These are phyloP conservation scores for Canavalia gladiata DNA, from an alignment of 306 rosid genomes.

Conservation along the genomic window DNA sequence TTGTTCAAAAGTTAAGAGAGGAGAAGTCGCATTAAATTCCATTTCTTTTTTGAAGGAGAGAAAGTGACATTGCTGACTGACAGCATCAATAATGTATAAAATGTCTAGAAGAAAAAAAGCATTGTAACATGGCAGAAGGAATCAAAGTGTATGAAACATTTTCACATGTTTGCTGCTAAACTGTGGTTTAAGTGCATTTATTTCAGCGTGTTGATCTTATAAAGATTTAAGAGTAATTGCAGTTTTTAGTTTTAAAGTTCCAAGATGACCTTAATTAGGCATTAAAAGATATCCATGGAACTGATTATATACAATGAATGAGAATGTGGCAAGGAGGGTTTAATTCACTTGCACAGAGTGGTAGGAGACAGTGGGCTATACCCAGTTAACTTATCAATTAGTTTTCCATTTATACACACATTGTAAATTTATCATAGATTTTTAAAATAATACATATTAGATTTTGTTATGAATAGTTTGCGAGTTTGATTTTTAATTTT, in stretches of 20 bases:
- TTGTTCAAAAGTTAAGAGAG: slow-evolving; percentile 6
- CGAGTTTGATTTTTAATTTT: too few relatives aligned
- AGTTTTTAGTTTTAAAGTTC: background rate
- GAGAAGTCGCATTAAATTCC: background rate
- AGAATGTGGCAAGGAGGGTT: background rate
- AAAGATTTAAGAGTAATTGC: background rate
- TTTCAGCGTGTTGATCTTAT: background rate
- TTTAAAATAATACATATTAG: too few relatives aligned
- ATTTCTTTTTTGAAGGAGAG: background rate
- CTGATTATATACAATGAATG: background rate
- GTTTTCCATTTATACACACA: too few relatives aligned
- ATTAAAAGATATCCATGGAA: background rate
- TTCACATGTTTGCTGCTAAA: background rate
- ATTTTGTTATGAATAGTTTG: too few relatives aligned
- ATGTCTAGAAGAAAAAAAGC: too few relatives aligned
- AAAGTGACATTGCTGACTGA: background rate
- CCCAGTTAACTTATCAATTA: too few relatives aligned
- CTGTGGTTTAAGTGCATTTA: background rate
- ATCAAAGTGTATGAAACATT: too few relatives aligned
- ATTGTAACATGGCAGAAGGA: too few relatives aligned
- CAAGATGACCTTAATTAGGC: too few relatives aligned
- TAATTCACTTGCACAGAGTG: too few relatives aligned
- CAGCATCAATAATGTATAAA: background rate
- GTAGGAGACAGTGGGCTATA: too few relatives aligned
- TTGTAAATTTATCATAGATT: too few relatives aligned